Conservation (phyloP, 768 basidiomycete genomes). For the Suillus cothurnatus region DNA sequence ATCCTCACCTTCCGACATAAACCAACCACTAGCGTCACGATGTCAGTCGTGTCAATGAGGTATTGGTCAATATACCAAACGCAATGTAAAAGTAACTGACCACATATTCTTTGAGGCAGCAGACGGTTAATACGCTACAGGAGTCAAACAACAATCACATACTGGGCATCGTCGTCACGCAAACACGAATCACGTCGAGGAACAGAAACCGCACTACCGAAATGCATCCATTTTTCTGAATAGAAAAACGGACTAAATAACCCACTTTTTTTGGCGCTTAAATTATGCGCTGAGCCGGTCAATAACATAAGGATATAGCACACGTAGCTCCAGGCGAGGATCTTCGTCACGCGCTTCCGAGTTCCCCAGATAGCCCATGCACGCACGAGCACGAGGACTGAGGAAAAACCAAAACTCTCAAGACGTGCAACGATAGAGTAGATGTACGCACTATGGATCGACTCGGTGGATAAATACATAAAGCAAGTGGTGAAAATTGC, state of each 20-base stretch:
- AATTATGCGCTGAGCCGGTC: neutral
- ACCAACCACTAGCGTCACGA: constrained; percentile 11
- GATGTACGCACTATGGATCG: constrained; percentile 10
- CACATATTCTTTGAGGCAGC: neutral
- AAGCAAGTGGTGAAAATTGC: constrained; percentile 2
- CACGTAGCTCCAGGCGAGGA: neutral
- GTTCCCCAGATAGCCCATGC: constrained; percentile 15
- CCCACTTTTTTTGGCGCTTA: neutral
- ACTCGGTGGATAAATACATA: neutral
- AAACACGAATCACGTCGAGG: neutral
- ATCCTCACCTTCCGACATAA: constrained; percentile 8
- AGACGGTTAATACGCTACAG: neutral
- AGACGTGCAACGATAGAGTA: neutral
- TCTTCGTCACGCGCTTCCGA: neutral
- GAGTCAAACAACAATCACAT: neutral
- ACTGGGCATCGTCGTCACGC: constrained; percentile 6
- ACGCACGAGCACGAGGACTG: constrained; percentile 13
- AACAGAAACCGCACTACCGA: neutral
- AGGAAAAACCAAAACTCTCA: neutral
- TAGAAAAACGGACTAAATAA: neutral
- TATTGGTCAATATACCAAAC: neutral
- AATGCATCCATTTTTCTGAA: neutral
- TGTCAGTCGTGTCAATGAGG: neutral
- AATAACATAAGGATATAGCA: neutral
- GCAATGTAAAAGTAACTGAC: neutral